A percentile compares a stretch with the other conserved stretches of the same genome.
phyloP scores from a whole-genome alignment of 2,329 filamentous ascomycete genomes.

The Dothistroma pini region DNA sequence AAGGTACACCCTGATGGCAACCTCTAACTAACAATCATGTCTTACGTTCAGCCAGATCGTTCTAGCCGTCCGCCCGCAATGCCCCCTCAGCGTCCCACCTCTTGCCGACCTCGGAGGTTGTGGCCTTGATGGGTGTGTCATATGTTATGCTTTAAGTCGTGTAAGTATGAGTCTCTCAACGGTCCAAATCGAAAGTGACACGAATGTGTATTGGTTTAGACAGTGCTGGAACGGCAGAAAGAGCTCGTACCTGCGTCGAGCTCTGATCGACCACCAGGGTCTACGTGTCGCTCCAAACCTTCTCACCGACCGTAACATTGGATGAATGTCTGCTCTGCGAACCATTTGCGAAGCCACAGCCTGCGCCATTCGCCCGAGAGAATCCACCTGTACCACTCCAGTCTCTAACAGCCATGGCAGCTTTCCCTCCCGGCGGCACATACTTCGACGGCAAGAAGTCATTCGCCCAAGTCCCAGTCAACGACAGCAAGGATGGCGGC shows the following conservation, averaged over 20 bases:
- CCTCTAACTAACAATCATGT: too few relatives aligned
- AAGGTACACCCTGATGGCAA: neutral
- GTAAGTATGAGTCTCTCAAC: neutral
- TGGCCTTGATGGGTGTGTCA: neutral
- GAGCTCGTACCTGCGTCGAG: too few relatives aligned
- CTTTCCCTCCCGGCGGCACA: slow-evolving; percentile 64
- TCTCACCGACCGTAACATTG: too few relatives aligned
- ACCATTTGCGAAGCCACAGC: neutral
- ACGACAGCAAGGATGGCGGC: slow-evolving; percentile 70
- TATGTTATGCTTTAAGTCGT: neutral
- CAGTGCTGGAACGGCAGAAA: too few relatives aligned
- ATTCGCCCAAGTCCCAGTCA: slow-evolving; percentile 77
- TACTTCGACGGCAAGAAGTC: slow-evolving; percentile 80
- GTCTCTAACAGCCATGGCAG: slow-evolving; percentile 14
- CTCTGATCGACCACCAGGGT: too few relatives aligned
- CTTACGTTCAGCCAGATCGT: slow-evolving; percentile 3
- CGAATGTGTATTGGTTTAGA: neutral
- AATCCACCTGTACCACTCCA: neutral
- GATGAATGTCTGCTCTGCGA: too few relatives aligned
- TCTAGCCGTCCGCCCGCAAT: neutral
- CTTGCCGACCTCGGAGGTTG: neutral
- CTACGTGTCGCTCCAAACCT: too few relatives aligned
- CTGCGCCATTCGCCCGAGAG: neutral
- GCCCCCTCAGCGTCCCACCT: too few relatives aligned
- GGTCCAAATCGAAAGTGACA: too few relatives aligned